Evolutionary conservation across 768 basidiomycete species (phyloP).

Genomic region (Astraeus odoratus): DNA sequence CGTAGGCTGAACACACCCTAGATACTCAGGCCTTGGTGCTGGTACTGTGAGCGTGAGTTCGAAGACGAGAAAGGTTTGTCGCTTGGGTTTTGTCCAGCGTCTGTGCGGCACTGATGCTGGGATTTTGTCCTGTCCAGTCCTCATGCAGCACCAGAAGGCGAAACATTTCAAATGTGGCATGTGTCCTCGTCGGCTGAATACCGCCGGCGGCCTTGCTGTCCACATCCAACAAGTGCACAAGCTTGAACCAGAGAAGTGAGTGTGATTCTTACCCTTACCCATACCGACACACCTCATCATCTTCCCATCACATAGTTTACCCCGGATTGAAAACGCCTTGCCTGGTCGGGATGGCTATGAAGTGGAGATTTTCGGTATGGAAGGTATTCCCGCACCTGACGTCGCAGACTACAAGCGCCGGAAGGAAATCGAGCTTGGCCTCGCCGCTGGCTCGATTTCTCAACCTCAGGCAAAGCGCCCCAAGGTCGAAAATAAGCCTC

Average conservation of each 20-base stretch:
- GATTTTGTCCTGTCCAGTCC: constrained; percentile 48
- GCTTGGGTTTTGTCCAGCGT: background rate
- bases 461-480: constrained; percentile 78
- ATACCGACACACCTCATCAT: constrained; percentile 5
- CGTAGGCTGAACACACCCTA: constrained; percentile 22
- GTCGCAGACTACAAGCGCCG: constrained; percentile 93
- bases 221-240: constrained; percentile 99
- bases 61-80: constrained; percentile 94
- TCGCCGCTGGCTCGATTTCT: constrained; percentile 73
- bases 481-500: constrained; percentile 66
- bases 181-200: constrained; percentile 93
- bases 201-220: constrained; percentile 94
- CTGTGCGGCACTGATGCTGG: background rate
- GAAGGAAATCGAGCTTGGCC: constrained; percentile 90
- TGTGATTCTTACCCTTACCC: constrained; percentile 3
- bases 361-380: constrained; percentile 99
- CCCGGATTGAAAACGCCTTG: constrained; percentile 93
- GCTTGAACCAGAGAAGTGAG: constrained; percentile 80
- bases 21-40: constrained; percentile 92
- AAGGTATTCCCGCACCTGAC: constrained; percentile 91
- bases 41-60: constrained; percentile 99
- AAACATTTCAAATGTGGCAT: constrained; percentile 98
- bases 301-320: constrained; percentile 41
- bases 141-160: constrained; percentile 99
- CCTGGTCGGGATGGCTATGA: constrained; percentile 97